Evolutionary conservation across 805 yeast species (phyloP).

Genomic region (Ogataea paradorogensis): DNA sequence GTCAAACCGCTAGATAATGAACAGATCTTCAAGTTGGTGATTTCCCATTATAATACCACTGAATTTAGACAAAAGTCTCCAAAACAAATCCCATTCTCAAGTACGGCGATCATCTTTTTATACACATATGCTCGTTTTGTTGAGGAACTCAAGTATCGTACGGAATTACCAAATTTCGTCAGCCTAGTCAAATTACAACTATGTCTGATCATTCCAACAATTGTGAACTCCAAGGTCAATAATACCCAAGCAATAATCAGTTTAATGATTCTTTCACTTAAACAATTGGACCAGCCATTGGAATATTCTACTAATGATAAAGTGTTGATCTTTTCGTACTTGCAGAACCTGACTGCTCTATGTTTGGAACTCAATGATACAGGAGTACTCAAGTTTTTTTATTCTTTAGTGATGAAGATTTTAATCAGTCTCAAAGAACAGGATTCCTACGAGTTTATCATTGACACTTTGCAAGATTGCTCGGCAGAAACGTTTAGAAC

Average conservation of each 20-base stretch:
- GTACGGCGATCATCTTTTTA: constrained; percentile 33
- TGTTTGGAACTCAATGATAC: constrained; percentile 19
- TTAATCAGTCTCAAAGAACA: constrained; percentile 57
- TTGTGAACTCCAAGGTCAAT: constrained; percentile 22
- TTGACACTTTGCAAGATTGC: constrained; percentile 62
- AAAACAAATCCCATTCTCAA: constrained; percentile 23
- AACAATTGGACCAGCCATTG: constrained; percentile 14
- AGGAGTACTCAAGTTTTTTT: constrained; percentile 34
- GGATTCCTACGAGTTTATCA: constrained; percentile 55
- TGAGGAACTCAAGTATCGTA: constrained; percentile 15
- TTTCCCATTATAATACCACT: constrained; percentile 40
- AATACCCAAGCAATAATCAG: constrained; percentile 19
- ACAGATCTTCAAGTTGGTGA: constrained; percentile 39
- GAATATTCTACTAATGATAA: constrained; percentile 1
- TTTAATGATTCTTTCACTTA: constrained; percentile 21
- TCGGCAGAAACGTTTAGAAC: constrained; percentile 59
- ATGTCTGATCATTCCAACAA: constrained; percentile 40
- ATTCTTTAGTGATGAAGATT: constrained; percentile 62
- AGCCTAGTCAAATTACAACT: constrained; percentile 42
- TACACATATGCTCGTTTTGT: constrained; percentile 24
- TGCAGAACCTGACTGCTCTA: constrained; percentile 26
- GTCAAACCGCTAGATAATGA: constrained; percentile 28
- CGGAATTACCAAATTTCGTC: constrained; percentile 13
- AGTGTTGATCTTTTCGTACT: constrained; percentile 19
- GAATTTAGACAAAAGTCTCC: constrained; percentile 21